Evolutionary conservation across 106 monocot species (phyloP), one percentile per base, ranked within the genome.

Genomic region (Amphibolis antarctica): DNA sequence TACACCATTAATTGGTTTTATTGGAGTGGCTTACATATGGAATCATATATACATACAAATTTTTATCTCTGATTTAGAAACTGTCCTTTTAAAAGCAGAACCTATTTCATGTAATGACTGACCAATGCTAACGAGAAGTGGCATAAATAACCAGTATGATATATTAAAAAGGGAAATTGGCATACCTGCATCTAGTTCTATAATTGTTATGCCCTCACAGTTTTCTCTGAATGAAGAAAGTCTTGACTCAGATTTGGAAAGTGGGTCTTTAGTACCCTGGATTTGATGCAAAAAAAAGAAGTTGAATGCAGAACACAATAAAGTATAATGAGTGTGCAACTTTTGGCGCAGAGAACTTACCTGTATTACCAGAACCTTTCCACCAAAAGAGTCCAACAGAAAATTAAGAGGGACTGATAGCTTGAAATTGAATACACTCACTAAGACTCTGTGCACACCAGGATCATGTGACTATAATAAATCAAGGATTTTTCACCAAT

Each of bases 391-490:
- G 28, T 80, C 74, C 27, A 98, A 62, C 0, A 91, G 77, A 71
- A 82, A 86, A 76, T 91, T 98, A 31, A 98, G 80, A 74, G 98
- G 98, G 73, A 98, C 71, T 45, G 71, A 74, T 52, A 87, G 53
- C 55, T 68, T 80, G 68, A 91, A 83, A 53, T 66, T 85, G 31
- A 91, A 75, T 48, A 98, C 65, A 27, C 82, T 77, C 72, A 88
- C 91, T 22, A 98, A 31, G 70, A 98, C 75, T 0, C 76, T 52
- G 36, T 70, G 64, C 46, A 75, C 87, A 11, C 96, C 96, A 60
- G 96, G 96, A 82, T 98, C 96, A 77, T 87, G 82, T 57, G 96
- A 90, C 94, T 96, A 58, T 10, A 68, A 57, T 93, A 69, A 85
- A 76, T 81, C 72, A 75, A 53, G 25, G 63, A 9, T 11, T 57